Percentiles rank a stretch among this genome's conserved stretches.
Conservation (phyloP, 805 yeast genomes). For the Brettanomyces naardenensis region DNA sequence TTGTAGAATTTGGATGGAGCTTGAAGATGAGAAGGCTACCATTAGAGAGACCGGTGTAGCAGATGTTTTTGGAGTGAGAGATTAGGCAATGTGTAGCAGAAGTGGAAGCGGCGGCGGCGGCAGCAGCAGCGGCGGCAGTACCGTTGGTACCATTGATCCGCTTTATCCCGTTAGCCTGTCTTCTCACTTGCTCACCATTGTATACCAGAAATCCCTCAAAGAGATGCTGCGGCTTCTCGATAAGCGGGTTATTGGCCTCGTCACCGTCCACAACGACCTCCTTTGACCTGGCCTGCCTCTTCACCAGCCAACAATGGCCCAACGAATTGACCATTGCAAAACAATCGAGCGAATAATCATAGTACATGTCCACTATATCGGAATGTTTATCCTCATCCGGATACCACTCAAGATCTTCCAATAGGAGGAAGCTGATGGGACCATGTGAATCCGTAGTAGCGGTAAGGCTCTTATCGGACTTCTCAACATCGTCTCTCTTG, state of each 20-base stretch:
- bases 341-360: constrained; percentile 18
- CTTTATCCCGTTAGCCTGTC: neutral
- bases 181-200: constrained; percentile 2
- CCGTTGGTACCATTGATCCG: neutral
- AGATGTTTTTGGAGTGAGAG: constrained; percentile 32
- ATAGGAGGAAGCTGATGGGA: constrained; percentile 22
- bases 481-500: constrained; percentile 13
- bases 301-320: constrained; percentile 24
- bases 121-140: neutral
- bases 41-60: constrained; percentile 30
- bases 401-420: constrained; percentile 28
- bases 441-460: too few relatives aligned
- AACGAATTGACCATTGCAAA: constrained; percentile 24
- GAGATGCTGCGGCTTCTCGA: too few relatives aligned
- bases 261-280: constrained; percentile 5
- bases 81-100: constrained; percentile 24
- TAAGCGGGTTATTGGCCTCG: neutral
- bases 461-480: constrained; percentile 9
- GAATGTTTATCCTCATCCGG: constrained; percentile 8
- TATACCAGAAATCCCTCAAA: constrained; percentile 20
- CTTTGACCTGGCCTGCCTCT: constrained; percentile 2
- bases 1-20: constrained; percentile 26
- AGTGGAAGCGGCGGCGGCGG: neutral
- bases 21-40: constrained; percentile 31
- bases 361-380: constrained; percentile 11